These are phyloP conservation scores for Coemansia sp. DNA, from an alignment of 192 early-diverging fungal species.

Conservation along the genomic window DNA sequence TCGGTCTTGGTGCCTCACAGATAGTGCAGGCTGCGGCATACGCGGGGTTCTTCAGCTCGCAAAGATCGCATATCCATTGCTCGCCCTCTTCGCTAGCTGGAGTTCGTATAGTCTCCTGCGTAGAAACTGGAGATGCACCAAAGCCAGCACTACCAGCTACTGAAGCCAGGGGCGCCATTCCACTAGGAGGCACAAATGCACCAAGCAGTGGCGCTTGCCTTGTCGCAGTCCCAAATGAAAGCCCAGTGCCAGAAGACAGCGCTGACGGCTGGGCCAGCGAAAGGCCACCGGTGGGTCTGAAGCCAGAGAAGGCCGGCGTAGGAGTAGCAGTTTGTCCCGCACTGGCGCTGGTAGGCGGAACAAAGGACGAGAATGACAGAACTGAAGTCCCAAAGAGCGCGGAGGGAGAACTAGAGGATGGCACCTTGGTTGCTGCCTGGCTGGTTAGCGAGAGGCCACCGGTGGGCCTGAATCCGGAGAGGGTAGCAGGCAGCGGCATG, in stretches of 20 bases:
- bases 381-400: not conserved
- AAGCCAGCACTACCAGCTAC: not conserved
- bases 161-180: not conserved
- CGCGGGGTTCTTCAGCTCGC: slow-evolving; percentile 27
- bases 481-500: not conserved
- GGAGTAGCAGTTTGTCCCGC: not conserved
- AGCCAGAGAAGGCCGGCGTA: not conserved
- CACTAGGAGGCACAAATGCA: not conserved
- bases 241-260: not conserved
- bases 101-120: not conserved
- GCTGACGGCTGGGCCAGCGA: not conserved
- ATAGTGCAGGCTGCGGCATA: slow-evolving; percentile 16
- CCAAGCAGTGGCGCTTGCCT: not conserved
- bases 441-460: slow-evolving; percentile 18
- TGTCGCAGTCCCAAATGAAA: not conserved
- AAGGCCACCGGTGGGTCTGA: not conserved
- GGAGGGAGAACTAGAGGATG: not conserved
- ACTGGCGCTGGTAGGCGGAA: slow-evolving; percentile 19
- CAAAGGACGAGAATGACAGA: slow-evolving; percentile 21
- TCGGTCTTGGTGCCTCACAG: slow-evolving; percentile 39
- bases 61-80: slow-evolving; percentile 41
- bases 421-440: not conserved
- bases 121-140: not conserved
- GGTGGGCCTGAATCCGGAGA: slow-evolving; percentile 25
- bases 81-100: not conserved